Evolutionary conservation across 495 filamentous ascomycete genomes (phyloP), one percentile per base, ranked within the genome.

Genomic region (Trichoderma virens): DNA sequence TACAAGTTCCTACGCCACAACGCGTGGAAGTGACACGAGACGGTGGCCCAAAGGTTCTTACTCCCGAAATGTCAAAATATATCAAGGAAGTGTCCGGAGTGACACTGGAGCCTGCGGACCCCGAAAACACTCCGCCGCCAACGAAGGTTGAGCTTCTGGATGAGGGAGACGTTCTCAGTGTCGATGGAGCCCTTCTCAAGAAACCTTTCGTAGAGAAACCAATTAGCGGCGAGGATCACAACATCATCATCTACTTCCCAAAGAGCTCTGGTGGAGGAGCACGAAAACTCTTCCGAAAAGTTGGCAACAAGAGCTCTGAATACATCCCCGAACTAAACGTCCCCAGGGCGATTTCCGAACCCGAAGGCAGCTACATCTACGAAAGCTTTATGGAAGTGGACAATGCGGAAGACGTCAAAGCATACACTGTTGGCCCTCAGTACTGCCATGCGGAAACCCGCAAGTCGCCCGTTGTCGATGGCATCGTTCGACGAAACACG

Each of bases 161-260:
- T 66, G 87, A 93, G 69, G 90, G 90, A 8, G 91, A 99, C 67
- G 87, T 89, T 13, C 79, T 99, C 62, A 83, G 88, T 25, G 93
- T 98, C 16, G 93, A 98, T 73, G 93, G 92, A 18, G 80, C 82
- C 31, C 70, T 86, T 9, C 82, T 99, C 47, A 88, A 80, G 65
- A 99, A 99, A 69, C 94, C 94, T 0, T 99, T 97, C 73, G 94
- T 99, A 56, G 94, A 99, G 74, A 99, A 99, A 73, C 94, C 94
- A 1, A 89, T 91, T n/a, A 97, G 90, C 73, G 94, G 95, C 18
- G 94, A 99, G 75, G 93, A 99, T 72, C 94, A 99, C 74, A 99
- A 98, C 70, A 97, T 99, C 68, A 88, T 92, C 71, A 96, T 99
- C 59, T 99, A 99, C 72, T 98, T 93, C 71, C 90, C 91, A 8